These are phyloP conservation scores for Trichoderma lentiforme DNA, from an alignment of 2,329 filamentous ascomycete genomes.

Conservation along the genomic window DNA sequence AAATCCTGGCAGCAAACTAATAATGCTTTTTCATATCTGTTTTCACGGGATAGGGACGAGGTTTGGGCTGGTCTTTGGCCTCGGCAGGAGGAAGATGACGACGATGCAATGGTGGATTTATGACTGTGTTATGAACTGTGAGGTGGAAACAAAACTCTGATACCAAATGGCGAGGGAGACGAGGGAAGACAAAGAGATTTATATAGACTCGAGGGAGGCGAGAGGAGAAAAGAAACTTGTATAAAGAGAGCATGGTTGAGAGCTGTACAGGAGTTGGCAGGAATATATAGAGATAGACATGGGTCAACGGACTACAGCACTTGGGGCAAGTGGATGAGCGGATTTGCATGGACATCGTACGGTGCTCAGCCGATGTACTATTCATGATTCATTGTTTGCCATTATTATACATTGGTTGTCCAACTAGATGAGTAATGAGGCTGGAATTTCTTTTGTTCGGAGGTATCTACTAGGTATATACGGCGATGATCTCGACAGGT, in stretches of 20 bases:
- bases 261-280: not conserved
- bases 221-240: not conserved
- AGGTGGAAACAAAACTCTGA: not conserved
- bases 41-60: not conserved
- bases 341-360: not conserved
- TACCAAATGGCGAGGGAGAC: conserved; percentile 1
- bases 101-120: not conserved
- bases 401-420: not conserved
- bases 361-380: not conserved
- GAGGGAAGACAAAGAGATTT: not conserved
- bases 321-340: not conserved
- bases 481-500: not conserved
- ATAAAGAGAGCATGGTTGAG: conserved; percentile 1
- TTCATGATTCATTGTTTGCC: not conserved
- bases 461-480: not conserved
- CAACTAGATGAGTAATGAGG: not conserved
- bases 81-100: not conserved
- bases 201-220: not conserved
- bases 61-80: not conserved
- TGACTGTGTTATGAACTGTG: conserved; percentile 11
- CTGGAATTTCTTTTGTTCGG: not conserved
- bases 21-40: conserved; percentile 28
- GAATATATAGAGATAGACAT: not conserved
- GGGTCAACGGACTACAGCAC: not conserved
- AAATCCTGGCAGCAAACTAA: conserved; percentile 57